Evolutionary conservation across 208 protist species (phyloP).

Genomic region (Trypanosoma congolense): DNA sequence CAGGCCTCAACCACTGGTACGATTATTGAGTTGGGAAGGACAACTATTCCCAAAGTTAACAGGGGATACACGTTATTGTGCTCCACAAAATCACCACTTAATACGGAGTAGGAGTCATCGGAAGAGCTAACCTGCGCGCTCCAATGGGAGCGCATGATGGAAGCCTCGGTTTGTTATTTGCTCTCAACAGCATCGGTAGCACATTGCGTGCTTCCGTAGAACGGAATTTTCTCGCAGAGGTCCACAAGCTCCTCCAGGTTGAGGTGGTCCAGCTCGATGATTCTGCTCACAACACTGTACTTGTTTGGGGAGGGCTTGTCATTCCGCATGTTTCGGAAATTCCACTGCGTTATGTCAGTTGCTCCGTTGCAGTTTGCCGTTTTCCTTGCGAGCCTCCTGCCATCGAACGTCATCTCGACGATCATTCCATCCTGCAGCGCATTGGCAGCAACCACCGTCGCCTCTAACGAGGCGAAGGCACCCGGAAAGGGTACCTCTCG

Average conservation of each 20-base stretch:
- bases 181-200: too few species aligned
- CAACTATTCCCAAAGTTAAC: too few species aligned
- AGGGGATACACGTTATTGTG: too few species aligned
- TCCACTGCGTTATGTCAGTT: conserved; percentile 39
- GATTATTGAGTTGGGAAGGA: too few species aligned
- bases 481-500: conserved; percentile 40
- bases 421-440: conserved; percentile 54
- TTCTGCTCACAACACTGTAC: conserved; percentile 53
- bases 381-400: conserved; percentile 1
- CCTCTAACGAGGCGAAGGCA: conserved; percentile 44
- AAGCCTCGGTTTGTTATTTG: too few species aligned
- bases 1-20: too few species aligned
- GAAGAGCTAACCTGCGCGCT: too few species aligned
- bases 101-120: too few species aligned
- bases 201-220: conserved; percentile 7
- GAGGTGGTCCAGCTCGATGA: conserved; percentile 71
- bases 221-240: conserved; percentile 24
- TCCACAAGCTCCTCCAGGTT: conserved; percentile 52
- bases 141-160: too few species aligned
- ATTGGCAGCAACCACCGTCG: conserved; percentile 38
- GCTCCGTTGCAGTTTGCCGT: conserved; percentile 1
- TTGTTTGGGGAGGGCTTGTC: conserved; percentile 82
- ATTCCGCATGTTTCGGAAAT: conserved; percentile 44
- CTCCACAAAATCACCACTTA: too few species aligned
- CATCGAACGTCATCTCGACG: conserved; percentile 36